Percentiles rank a stretch among this genome's conserved stretches.
These are phyloP conservation scores for Entomortierella lignicola DNA, from an alignment of 192 early-diverging fungal species.

Conservation along the genomic window DNA sequence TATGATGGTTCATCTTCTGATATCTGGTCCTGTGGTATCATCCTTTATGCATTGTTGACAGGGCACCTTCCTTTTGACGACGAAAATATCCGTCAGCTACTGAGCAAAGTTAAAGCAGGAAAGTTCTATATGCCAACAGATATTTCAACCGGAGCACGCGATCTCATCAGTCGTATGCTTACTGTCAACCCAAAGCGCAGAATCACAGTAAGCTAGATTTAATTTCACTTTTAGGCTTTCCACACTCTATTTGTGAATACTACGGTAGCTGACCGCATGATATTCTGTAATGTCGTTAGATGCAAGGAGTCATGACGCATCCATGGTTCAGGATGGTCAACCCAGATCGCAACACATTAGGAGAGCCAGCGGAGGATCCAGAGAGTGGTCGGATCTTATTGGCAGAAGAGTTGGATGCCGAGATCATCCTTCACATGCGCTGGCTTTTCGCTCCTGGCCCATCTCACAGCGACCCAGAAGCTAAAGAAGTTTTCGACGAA, in stretches of 20 bases:
- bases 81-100: constrained; percentile 47
- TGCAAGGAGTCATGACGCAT: constrained; percentile 63
- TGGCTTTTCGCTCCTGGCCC: constrained; percentile 53
- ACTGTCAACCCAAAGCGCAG: constrained; percentile 59
- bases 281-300: constrained; percentile 54
- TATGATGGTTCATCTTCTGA: constrained; percentile 81
- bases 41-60: constrained; percentile 80
- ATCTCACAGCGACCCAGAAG: constrained; percentile 43
- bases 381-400: constrained; percentile 24
- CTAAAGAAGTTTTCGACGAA: constrained; percentile 44
- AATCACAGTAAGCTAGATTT: constrained; percentile 50
- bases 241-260: neutral
- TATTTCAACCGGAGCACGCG: constrained; percentile 60
- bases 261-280: too few species aligned
- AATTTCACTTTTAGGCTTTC: neutral
- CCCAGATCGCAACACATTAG: constrained; percentile 46
- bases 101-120: constrained; percentile 60
- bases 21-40: constrained; percentile 85
- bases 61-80: constrained; percentile 81
- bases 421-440: constrained; percentile 51
- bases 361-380: constrained; percentile 49
- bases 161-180: constrained; percentile 61
- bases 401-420: constrained; percentile 40
- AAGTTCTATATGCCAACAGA: constrained; percentile 64
- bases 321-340: constrained; percentile 64